Evolutionary conservation across 169 alveolate genomes (phyloP).

Genomic region (Ichthyophthirius multifiliis): DNA sequence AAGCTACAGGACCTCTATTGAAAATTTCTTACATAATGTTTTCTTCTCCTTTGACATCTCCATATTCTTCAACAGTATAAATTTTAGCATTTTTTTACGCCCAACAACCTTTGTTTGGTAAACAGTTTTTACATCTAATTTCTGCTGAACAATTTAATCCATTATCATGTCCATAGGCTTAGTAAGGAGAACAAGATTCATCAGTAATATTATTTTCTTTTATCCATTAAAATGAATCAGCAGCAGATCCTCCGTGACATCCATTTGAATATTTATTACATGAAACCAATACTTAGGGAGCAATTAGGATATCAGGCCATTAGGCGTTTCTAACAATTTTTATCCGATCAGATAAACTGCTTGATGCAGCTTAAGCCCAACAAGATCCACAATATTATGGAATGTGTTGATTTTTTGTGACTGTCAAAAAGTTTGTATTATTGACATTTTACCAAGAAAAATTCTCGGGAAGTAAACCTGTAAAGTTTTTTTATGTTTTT

Average conservation of each 20-base stretch:
- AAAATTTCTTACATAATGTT: conserved; percentile 69
- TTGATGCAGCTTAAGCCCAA: conserved; percentile 75
- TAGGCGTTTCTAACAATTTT: conserved; percentile 62
- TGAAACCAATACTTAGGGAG: conserved; percentile 59
- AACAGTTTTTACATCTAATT: conserved; percentile 55
- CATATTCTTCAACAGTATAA: conserved; percentile 52
- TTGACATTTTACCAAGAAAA: conserved; percentile 62
- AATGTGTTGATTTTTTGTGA: conserved; percentile 55
- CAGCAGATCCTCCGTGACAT: conserved; percentile 62
- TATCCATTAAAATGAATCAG: conserved; percentile 51
- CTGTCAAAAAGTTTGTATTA: conserved; percentile 58
- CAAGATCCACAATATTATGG: conserved; percentile 77
- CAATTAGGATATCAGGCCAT: conserved; percentile 65
- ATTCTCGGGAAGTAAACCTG: conserved; percentile 39
- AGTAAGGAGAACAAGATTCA: conserved; percentile 71
- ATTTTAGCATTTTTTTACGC: conserved; percentile 40
- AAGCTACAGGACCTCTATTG: conserved; percentile 73
- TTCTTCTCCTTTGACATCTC: conserved; percentile 55
- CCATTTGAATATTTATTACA: conserved; percentile 55
- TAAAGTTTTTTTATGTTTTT: neutral
- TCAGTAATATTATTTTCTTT: conserved; percentile 62
- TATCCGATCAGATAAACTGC: conserved; percentile 68
- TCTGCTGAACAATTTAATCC: conserved; percentile 52
- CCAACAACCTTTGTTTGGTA: conserved; percentile 31
- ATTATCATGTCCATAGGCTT: conserved; percentile 63